Conservation (phyloP, 192 early-diverging fungal genomes). For the Radiomyces spectabilis region DNA sequence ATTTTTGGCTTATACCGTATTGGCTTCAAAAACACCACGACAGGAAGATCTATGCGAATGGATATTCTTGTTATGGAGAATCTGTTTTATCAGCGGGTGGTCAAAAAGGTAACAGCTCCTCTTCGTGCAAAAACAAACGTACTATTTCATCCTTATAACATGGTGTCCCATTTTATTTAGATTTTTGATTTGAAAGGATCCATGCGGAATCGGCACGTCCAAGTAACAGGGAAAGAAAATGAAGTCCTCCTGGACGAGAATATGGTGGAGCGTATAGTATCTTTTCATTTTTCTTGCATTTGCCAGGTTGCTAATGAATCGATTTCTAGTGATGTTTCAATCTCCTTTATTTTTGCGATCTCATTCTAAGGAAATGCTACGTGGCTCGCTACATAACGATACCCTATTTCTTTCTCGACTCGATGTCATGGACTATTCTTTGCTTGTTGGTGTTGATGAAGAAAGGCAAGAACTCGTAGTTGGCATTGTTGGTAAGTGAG, state of each 20-base stretch:
- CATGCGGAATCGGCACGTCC: constrained; percentile 87
- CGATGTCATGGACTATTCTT: constrained; percentile 98
- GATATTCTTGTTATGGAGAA: constrained; percentile 96
- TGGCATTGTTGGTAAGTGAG: constrained; percentile 81
- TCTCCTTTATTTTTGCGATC: constrained; percentile 85
- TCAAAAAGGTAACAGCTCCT: constrained; percentile 54
- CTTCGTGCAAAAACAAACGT: too few relatives aligned
- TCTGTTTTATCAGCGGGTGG: constrained; percentile 77
- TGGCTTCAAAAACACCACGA: constrained; percentile 72
- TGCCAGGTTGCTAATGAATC: too few relatives aligned
- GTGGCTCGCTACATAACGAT: constrained; percentile 86
- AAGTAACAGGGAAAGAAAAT: constrained; percentile 74
- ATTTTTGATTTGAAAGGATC: constrained; percentile 95
- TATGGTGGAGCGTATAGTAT: constrained; percentile 64
- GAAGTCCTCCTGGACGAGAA: constrained; percentile 94
- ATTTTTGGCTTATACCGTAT: constrained; percentile 91
- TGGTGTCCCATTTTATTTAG: constrained; percentile 14
- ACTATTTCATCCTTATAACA: too few relatives aligned
- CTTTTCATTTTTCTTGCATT: neutral
- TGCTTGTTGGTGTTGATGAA: constrained; percentile 90
- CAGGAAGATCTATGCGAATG: constrained; percentile 74
- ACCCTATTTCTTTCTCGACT: constrained; percentile 85
- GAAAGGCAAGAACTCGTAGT: constrained; percentile 81
- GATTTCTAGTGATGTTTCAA: constrained; percentile 62
- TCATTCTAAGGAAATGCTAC: constrained; percentile 78